Evolutionary conservation across 345 rosid genomes (phyloP), one percentile per base, ranked within the genome.

Genomic region (Theobroma cacao): DNA sequence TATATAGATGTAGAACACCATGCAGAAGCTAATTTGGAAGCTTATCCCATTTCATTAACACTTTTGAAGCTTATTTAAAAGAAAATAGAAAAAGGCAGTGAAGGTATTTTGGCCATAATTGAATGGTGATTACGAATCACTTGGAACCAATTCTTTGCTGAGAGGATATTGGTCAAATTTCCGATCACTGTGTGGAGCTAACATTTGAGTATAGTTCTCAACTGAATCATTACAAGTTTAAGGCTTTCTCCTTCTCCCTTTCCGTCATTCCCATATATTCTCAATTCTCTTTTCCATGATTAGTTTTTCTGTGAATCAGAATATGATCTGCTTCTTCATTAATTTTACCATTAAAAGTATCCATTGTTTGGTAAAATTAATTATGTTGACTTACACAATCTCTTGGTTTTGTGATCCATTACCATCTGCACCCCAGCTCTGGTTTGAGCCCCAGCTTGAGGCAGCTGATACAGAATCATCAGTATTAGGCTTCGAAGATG

Each of bases 401-500:
- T 87, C 89, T 77, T 79, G 90, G 79, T 48, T 78, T 71, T 90
- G 91, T 58, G 86, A 83, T 76, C 88, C 90, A 65, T 82, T 83
- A 45, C 82, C 85, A 47, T 88, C 91, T 50, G 80, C 66, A 55
- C 83, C 82, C 88, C 86, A 88, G 20, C 78, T 83, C 72, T 85
- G 90, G 65, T 80, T 85, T 8, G 89, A 87, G 34, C 75, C 89
- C 91, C 89, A 88, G 82, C 85, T 88, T 1, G 90, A 81, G 65
- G 83, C 82, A 36, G 83, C 92, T 43, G 88, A 81, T 75, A 90
- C 82, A 75, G 91, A 86, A 80, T 88, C 93, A 70, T 86, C 91
- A 55, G 82, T 79, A 79, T 66, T 87, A 79, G 88, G 75, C 87
- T 90, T 85, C 67, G 88, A 80, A 80, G 93, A 88, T 74, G 89